A percentile compares a stretch with the other conserved stretches of the same genome.
Conservation (phyloP, 352 stramenopile species). For the Pythium brachiatum region DNA sequence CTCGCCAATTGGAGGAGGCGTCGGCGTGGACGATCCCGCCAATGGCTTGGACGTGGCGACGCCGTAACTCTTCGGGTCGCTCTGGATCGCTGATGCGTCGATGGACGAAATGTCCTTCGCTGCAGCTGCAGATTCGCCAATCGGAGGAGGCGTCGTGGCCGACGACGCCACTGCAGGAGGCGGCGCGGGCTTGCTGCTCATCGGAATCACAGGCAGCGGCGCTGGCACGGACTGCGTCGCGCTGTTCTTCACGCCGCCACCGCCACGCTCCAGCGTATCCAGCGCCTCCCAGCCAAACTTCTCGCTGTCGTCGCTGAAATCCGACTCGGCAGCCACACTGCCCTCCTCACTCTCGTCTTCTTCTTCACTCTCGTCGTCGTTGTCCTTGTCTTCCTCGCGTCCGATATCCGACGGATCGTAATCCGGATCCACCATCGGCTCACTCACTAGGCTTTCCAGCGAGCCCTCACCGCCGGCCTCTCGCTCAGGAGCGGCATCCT, state of each 20-base stretch:
- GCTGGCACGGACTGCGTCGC: neutral
- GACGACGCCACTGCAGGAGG: neutral
- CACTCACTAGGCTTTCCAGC: neutral
- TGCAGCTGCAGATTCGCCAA: slow-evolving; percentile 18
- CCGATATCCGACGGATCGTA: neutral
- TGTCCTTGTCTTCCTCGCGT: neutral
- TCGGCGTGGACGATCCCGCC: neutral
- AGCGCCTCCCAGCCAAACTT: neutral
- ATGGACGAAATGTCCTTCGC: slow-evolving; percentile 16
- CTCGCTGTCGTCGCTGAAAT: neutral
- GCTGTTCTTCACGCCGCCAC: neutral
- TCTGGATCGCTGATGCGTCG: slow-evolving; percentile 9
- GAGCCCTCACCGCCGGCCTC: neutral
- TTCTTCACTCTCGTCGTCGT: neutral
- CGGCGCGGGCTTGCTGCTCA: neutral
- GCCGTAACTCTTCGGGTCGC: slow-evolving; percentile 6
- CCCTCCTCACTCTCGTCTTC: slow-evolving; percentile 1
- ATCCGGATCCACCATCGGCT: slow-evolving; percentile 1
- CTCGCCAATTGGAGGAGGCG: slow-evolving; percentile 9
- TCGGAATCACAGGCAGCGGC: neutral
- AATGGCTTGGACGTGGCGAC: neutral
- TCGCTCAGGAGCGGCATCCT: neutral
- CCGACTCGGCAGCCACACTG: neutral
- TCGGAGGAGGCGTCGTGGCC: slow-evolving; percentile 1
- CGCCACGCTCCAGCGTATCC: neutral